Conservation (phyloP, 2,329 filamentous ascomycete genomes). For the Atkinsonella hypoxylon region DNA sequence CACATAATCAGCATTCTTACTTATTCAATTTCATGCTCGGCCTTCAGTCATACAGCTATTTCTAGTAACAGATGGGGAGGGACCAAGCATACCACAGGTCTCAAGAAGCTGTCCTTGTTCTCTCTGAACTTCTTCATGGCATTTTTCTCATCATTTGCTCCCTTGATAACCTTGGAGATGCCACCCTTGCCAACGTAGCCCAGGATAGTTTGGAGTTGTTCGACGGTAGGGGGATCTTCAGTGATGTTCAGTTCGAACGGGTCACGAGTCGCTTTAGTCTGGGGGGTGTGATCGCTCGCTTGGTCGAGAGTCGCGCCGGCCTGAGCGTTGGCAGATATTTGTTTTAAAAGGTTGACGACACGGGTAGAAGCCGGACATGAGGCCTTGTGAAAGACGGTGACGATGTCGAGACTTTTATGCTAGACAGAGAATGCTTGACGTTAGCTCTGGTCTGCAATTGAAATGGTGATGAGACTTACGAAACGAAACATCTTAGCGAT, state of each 20-base stretch:
- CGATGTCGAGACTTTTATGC: constrained; percentile 75
- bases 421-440: constrained; percentile 21
- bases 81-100: constrained; percentile 56
- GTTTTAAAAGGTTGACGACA: constrained; percentile 67
- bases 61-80: background rate
- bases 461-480: constrained; percentile 6
- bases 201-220: constrained; percentile 74
- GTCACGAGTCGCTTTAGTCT: constrained; percentile 41
- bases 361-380: constrained; percentile 59
- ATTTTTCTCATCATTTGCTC: constrained; percentile 62
- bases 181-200: constrained; percentile 62
- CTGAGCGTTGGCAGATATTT: constrained; percentile 58
- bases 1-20: background rate
- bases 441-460: background rate
- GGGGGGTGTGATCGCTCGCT: constrained; percentile 51
- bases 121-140: constrained; percentile 69
- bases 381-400: constrained; percentile 92
- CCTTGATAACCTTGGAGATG: constrained; percentile 53
- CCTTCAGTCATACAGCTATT: no score
- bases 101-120: constrained; percentile 54
- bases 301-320: constrained; percentile 62
- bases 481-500: constrained; percentile 13
- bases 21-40: no score
- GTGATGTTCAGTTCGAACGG: constrained; percentile 84
- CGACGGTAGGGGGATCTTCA: constrained; percentile 64